These are phyloP conservation scores for Cyclostephanos tholiformis DNA, from an alignment of 108 stramenopile genomes.

Conservation along the genomic window DNA sequence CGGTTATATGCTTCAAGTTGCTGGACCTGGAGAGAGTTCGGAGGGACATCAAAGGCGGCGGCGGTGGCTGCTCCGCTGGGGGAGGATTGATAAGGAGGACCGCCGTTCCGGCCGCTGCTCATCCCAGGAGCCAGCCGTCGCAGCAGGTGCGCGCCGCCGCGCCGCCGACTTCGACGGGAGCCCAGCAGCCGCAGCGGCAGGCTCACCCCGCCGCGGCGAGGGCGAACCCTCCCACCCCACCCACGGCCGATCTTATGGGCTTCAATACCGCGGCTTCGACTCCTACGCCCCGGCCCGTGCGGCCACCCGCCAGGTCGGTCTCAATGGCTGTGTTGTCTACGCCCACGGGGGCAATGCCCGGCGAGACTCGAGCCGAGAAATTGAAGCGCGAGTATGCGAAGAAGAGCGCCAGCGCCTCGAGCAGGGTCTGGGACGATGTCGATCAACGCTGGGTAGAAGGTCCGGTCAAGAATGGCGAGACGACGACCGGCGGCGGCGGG, in stretches of 20 bases:
- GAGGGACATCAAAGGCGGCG: conserved; percentile 50
- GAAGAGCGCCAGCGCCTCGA: conserved; percentile 48
- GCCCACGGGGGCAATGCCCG: conserved; percentile 50
- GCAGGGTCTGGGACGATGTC: conserved; percentile 90
- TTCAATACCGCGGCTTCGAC: conserved; percentile 55
- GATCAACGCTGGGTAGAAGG: conserved; percentile 81
- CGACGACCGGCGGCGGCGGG: not conserved
- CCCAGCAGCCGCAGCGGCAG: conserved; percentile 16
- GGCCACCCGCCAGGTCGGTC: conserved; percentile 39
- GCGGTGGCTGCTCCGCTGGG: conserved; percentile 31
- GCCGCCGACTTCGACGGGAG: conserved; percentile 22
- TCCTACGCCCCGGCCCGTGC: conserved; percentile 49
- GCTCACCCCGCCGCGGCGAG: not conserved
- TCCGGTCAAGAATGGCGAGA: conserved; percentile 42
- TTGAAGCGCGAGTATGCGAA: conserved; percentile 81
- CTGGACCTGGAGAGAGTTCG: conserved; percentile 70
- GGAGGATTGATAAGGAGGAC: conserved; percentile 12
- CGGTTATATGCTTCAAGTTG: conserved; percentile 81
- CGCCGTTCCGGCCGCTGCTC: conserved; percentile 20
- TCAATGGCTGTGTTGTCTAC: conserved; percentile 10
- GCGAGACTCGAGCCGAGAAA: conserved; percentile 75
- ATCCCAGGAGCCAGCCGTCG: not conserved
- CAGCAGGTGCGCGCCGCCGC: conserved; percentile 18
- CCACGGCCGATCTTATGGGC: conserved; percentile 68
- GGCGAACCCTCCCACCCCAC: conserved; percentile 17